Evolutionary conservation across 164 flowering plant genomes (phyloP), one percentile per base, ranked within the genome.

Genomic region (Litsea cubeba): DNA sequence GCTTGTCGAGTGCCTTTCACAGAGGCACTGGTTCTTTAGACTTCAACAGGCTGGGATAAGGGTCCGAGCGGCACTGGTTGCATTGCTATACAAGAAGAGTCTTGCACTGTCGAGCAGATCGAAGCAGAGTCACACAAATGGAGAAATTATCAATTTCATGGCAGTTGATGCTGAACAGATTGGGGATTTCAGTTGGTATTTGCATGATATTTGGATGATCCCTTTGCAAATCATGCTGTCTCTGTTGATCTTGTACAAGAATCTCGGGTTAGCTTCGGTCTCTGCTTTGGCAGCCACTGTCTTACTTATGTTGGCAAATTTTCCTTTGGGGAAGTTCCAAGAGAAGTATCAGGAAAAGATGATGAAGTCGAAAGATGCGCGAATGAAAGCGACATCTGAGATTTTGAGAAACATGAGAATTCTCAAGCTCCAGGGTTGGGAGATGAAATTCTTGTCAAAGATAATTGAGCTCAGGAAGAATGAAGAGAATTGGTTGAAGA

Each of bases 391-490:
- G 15, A 90, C 91, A 0, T 82, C 94, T 18, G 94, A 89, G 76
- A 81, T 86, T 17, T 79, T 90, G 58, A 84, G 87, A 80, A 90
- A 90, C 81, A 90, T 92, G 97, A 90, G 91, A 68, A 87, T 92
- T 71, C 89, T 92, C 73, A 92, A 92, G 80, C 88, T 92, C 65
- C 93, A 90, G 70, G 93, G 82, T 8, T 92, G 97, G 94, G 94
- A 92, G 75, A 82, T 85, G 88, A 90, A 83, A 82, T 90, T 89
- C 77, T 74, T 89, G 76, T 85, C 88, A 0, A 92, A 84, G 73
- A 83, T 92, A 70, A 3, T 60, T 3, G 85, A 85, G 26, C 86
- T 87, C 14, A 80, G 95, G 70, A 77, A 86, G 25, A 71, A n/a
- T n/a, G 97, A 92, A 76, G n/a, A 69, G 26, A 87, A 80, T 24